A percentile compares a stretch with the other conserved stretches of the same genome.
Conservation (phyloP, 352 stramenopile genomes). For the Globisporangium heterothallicum region DNA sequence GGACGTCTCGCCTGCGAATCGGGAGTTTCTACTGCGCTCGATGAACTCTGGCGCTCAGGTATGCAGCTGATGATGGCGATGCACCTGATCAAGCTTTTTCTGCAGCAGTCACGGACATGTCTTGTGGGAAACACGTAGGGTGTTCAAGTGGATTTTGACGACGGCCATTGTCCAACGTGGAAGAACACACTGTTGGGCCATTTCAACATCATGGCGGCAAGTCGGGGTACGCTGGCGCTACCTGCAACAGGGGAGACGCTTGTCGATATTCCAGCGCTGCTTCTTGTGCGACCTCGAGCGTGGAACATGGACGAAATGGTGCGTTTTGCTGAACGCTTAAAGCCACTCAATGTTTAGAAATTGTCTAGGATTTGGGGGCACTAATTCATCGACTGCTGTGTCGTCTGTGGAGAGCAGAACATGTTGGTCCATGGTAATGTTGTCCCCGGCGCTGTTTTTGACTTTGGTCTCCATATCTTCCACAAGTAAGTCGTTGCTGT, state of each 20-base stretch:
- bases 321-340: slow-evolving; percentile 1
- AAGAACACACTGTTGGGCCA: slow-evolving; percentile 89
- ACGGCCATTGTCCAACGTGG: slow-evolving; percentile 89
- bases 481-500: slow-evolving; percentile 74
- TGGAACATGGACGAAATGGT: slow-evolving; percentile 95
- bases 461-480: slow-evolving; percentile 95
- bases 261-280: slow-evolving; percentile 47
- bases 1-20: slow-evolving; percentile 81
- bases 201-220: slow-evolving; percentile 90
- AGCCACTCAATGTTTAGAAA: too few species aligned
- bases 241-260: slow-evolving; percentile 20
- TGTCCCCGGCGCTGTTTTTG: slow-evolving; percentile 89
- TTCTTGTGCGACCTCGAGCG: slow-evolving; percentile 90
- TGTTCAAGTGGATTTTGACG: slow-evolving; percentile 76
- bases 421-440: slow-evolving; percentile 87
- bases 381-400: neutral
- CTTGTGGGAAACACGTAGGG: slow-evolving; percentile 19
- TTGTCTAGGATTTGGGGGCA: too few species aligned
- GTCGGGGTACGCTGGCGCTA: slow-evolving; percentile 45
- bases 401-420: slow-evolving; percentile 35
- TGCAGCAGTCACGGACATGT: too few species aligned
- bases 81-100: too few species aligned
- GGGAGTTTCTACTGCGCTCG: slow-evolving; percentile 90
- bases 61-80: slow-evolving; percentile 70
- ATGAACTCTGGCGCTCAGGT: slow-evolving; percentile 92